Base-by-base conservation (phyloP, 352 stramenopile species). In the Pythium plurisporium region DNA sequence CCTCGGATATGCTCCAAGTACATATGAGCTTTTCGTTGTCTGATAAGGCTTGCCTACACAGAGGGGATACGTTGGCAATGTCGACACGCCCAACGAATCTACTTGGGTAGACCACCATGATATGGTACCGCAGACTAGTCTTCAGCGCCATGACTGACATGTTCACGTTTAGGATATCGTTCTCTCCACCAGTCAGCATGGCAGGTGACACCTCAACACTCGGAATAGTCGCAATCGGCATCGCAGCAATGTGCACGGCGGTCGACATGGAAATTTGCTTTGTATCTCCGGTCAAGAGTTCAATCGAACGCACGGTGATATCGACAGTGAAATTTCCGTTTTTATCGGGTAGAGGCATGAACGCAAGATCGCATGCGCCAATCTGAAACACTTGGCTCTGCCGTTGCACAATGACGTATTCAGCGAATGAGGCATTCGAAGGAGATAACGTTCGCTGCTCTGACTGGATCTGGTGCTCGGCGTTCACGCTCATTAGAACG, bases 261-360 rank as follows among this genome's bases (percentile, higher is more conserved):
- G 55, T 20, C 2, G 25, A 25, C 26, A 42, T 22, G 11, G 25
- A 34, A 3, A 29, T 27, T 30, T 34, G 25, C 5, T 12, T 31
- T 5, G 22, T 23, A 11, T 42, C 48, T 0, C 42, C 49, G 15
- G 48, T 50, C 11, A 33, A 54, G 5, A 50, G 33, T 19, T 65
- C 57, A 9, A 65, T 29, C 8, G 57, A 65, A 20, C 23, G 40
- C 5, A 50, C 44, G 4, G 14, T 19, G 22, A 65, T 30, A 2
- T 50, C 41, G 20, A 59, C 26, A 15, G 30, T 26, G 26, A 65
- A 58, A 2, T 19, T 15, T 2, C 56, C 56, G n/a, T 8, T 40
- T 11, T 54, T 55, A 19, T 64, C 56, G 8, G 56, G 56, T 1
- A 57, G 56, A 5, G 56, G 56, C 47, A 64, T 58, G 17, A 64